A percentile compares a stretch with the other conserved stretches of the same genome.
Evolutionary conservation across 148 eudicot genomes (phyloP).

Genomic region (Vaccinium myrtillus): DNA sequence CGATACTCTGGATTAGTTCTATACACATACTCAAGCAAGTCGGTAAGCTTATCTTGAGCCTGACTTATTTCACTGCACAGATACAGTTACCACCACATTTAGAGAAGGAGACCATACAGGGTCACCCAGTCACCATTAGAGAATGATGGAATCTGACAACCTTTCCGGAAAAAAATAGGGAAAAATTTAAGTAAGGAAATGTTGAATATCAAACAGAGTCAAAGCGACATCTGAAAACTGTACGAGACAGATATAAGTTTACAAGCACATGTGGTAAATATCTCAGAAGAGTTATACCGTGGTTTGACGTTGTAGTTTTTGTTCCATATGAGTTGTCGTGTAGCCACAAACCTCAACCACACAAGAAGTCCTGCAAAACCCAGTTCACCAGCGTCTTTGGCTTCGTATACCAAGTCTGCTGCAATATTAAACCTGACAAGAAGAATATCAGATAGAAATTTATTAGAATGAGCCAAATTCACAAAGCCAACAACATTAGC

Average conservation of each 20-base stretch:
- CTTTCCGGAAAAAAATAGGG: not conserved
- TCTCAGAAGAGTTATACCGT: constrained; percentile 48
- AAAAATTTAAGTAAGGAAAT: not conserved
- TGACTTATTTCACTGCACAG: constrained; percentile 88
- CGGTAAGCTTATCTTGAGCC: constrained; percentile 97
- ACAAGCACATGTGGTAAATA: not conserved
- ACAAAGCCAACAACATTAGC: not conserved
- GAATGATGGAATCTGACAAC: not conserved
- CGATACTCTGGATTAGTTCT: constrained; percentile 60
- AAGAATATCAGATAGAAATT: constrained; percentile 12
- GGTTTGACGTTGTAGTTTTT: constrained; percentile 98
- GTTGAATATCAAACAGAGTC: not conserved
- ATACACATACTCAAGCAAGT: constrained; percentile 73
- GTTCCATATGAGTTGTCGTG: constrained; percentile 97
- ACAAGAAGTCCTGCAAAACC: constrained; percentile 96
- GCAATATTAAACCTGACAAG: constrained; percentile 84
- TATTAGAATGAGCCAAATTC: not conserved
- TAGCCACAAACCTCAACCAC: constrained; percentile 99
- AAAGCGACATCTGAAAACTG: not conserved
- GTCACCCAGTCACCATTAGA: not conserved
- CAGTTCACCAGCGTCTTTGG: constrained; percentile 69
- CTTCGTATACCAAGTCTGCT: constrained; percentile 83
- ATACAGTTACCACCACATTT: not conserved
- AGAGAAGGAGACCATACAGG: not conserved
- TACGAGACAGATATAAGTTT: not conserved